These are phyloP conservation scores for Lachnellula occidentalis DNA, from an alignment of 2,329 filamentous ascomycete species.

Conservation along the genomic window DNA sequence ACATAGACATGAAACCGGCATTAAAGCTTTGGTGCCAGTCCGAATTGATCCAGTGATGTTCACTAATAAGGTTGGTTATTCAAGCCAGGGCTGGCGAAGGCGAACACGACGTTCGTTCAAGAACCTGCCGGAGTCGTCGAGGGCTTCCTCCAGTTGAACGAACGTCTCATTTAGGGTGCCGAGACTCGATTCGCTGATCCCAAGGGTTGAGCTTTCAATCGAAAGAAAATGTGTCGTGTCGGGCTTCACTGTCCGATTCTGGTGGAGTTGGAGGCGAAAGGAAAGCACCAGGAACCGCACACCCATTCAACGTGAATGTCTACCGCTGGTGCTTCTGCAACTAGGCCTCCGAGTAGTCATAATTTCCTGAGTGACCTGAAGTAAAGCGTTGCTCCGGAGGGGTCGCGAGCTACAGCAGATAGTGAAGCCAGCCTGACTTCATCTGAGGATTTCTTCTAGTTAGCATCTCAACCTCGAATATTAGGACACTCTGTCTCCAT, in stretches of 20 bases:
- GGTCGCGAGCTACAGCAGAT: conserved; percentile 66
- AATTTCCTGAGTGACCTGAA: conserved; percentile 73
- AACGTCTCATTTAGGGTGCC: background rate
- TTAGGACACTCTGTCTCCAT: conserved; percentile 61
- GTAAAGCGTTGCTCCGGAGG: conserved; percentile 84
- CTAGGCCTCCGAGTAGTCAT: conserved; percentile 37
- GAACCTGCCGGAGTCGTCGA: background rate
- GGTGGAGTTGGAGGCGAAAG: background rate
- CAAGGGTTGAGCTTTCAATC: background rate
- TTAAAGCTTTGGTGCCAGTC: background rate
- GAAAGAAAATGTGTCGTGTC: background rate
- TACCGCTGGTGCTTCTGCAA: background rate
- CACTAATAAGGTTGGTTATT: background rate
- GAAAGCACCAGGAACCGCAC: background rate
- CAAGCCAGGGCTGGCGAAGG: background rate
- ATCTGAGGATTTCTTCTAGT: background rate
- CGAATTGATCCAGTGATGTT: background rate
- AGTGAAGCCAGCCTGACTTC: conserved; percentile 6
- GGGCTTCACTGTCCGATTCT: background rate
- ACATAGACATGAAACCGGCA: background rate
- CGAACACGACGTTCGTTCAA: background rate
- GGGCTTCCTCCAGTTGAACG: background rate
- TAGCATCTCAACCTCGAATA: conserved; percentile 51
- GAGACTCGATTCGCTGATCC: background rate
- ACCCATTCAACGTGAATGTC: background rate